Conservation (phyloP, 495 filamentous ascomycete species). For the Podospora bellae-mahoneyi region DNA sequence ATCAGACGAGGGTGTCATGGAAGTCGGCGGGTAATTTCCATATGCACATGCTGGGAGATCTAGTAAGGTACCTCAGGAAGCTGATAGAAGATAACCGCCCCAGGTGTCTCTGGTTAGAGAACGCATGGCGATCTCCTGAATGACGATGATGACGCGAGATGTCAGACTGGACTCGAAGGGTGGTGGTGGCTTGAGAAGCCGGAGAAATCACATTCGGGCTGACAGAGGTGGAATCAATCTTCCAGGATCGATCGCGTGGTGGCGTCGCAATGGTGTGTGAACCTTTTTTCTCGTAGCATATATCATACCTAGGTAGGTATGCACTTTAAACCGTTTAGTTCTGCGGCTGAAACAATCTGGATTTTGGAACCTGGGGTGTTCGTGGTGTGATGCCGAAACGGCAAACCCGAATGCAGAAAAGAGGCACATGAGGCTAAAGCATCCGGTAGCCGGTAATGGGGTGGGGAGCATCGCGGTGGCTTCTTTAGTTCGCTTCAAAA, state of each 20-base stretch:
- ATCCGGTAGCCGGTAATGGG: background rate
- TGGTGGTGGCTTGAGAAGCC: background rate
- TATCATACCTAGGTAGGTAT: background rate
- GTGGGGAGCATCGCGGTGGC: background rate
- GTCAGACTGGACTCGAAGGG: background rate
- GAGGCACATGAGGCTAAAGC: background rate
- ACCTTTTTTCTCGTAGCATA: background rate
- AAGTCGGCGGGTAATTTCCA: background rate
- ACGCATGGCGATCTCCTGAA: background rate
- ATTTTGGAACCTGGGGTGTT: background rate
- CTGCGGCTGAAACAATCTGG: background rate
- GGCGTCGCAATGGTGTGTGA: background rate
- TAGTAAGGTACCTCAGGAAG: too few species aligned
- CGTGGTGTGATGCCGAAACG: background rate
- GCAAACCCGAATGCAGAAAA: background rate
- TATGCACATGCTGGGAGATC: background rate
- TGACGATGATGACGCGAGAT: background rate
- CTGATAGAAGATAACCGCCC: too few species aligned
- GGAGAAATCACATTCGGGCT: background rate
- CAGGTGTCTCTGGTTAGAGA: too few species aligned
- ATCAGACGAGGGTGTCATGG: background rate
- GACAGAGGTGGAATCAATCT: too few species aligned
- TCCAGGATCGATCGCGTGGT: background rate
- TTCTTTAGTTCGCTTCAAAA: background rate
- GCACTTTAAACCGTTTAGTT: background rate